Percentiles rank a stretch among this genome's conserved stretches.
Evolutionary conservation across 805 yeast species (phyloP).

Genomic region (Lachancea nothofagi): DNA sequence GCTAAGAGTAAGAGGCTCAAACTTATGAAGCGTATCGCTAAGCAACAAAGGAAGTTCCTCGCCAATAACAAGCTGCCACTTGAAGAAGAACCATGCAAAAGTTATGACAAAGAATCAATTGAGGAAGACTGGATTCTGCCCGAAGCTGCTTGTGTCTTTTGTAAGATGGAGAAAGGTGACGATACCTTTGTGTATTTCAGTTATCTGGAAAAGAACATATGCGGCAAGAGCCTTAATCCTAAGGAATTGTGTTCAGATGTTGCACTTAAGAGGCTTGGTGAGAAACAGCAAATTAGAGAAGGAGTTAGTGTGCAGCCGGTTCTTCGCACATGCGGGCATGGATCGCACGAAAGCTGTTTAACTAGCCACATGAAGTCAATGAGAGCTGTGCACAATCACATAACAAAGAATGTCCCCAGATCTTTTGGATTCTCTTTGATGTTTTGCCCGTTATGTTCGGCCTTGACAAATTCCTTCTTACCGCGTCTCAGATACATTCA

Average conservation of each 20-base stretch:
- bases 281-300: constrained; percentile 19
- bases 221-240: constrained; percentile 21
- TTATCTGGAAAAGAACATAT: constrained; percentile 27
- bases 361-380: constrained; percentile 55
- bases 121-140: constrained; percentile 9
- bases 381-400: constrained; percentile 55
- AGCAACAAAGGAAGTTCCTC: constrained; percentile 73
- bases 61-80: constrained; percentile 40
- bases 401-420: constrained; percentile 79
- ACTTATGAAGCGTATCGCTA: constrained; percentile 70
- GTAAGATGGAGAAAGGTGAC: constrained; percentile 29
- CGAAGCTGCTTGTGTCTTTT: constrained; percentile 30
- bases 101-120: neutral
- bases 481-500: constrained; percentile 43
- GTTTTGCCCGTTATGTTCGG: constrained; percentile 86
- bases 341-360: constrained; percentile 81
- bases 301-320: constrained; percentile 14
- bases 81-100: constrained; percentile 13
- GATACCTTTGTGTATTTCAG: constrained; percentile 29
- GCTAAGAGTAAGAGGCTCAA: constrained; percentile 69
- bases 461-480: constrained; percentile 74
- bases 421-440: constrained; percentile 65
- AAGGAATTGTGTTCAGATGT: no score
- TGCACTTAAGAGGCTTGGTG: no score
- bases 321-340: constrained; percentile 77